phyloP scores from a whole-genome alignment of 2,329 filamentous ascomycete genomes.

The Fusarium foetens region DNA sequence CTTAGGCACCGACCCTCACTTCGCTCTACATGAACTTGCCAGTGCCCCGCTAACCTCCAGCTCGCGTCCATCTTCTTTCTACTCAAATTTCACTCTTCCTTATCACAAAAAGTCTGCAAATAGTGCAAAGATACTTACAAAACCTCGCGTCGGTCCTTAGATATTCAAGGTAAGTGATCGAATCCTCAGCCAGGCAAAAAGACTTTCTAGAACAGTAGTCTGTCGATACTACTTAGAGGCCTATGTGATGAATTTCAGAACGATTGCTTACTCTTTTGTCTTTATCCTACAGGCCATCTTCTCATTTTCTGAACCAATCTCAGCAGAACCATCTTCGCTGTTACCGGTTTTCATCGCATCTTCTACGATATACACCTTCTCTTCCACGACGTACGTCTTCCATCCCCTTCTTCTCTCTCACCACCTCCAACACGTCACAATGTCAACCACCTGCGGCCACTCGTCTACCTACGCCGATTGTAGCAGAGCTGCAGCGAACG shows the following conservation, averaged over 20 bases:
- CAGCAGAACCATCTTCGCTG: no score
- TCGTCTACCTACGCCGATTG: constrained; percentile 12
- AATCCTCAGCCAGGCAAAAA: background rate
- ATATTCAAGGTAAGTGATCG: background rate
- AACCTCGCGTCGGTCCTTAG: background rate
- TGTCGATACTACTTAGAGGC: background rate
- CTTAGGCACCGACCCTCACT: background rate
- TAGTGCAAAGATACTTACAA: accelerated
- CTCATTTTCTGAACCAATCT: background rate
- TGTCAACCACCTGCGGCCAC: background rate
- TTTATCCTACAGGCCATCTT: background rate
- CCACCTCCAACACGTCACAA: background rate
- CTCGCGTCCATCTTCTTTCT: background rate
- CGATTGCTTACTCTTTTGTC: background rate
- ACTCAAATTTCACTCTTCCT: background rate
- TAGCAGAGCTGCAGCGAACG: constrained; percentile 13
- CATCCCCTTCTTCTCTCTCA: background rate
- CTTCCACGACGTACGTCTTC: background rate
- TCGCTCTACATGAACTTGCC: background rate
- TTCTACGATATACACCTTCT: background rate
- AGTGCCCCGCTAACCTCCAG: background rate
- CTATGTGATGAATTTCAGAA: background rate
- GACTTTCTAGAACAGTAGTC: background rate
- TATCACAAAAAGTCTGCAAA: background rate
- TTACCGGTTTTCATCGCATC: background rate